These are phyloP conservation scores for Hypoxylon trugodes DNA, from an alignment of 495 filamentous ascomycete species.

Conservation along the genomic window DNA sequence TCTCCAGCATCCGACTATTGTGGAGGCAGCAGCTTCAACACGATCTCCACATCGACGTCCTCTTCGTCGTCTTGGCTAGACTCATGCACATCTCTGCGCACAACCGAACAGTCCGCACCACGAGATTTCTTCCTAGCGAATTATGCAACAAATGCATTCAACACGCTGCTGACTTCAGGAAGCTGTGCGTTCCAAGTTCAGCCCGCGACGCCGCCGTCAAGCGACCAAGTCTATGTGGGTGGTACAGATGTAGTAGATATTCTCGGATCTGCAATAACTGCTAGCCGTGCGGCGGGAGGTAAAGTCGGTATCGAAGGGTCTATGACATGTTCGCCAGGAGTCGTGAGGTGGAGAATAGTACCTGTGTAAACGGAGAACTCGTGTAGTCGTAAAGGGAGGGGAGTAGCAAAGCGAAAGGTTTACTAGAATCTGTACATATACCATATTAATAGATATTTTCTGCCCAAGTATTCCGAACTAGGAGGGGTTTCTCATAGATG, in stretches of 20 bases:
- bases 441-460: background rate
- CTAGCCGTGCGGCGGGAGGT: constrained; percentile 8
- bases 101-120: background rate
- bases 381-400: background rate
- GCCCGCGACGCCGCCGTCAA: constrained; percentile 30
- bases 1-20: constrained; percentile 24
- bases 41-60: background rate
- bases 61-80: constrained; percentile 25
- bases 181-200: constrained; percentile 22
- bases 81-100: constrained; percentile 14
- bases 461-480: background rate
- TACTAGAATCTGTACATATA: background rate
- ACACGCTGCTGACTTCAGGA: constrained; percentile 22
- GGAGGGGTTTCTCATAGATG: background rate
- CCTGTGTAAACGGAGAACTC: constrained; percentile 12
- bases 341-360: constrained; percentile 25
- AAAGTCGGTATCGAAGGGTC: constrained; percentile 21
- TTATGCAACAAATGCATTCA: constrained; percentile 29
- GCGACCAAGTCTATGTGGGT: constrained; percentile 31
- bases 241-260: constrained; percentile 25
- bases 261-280: constrained; percentile 11
- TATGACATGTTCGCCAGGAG: constrained; percentile 33
- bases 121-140: constrained; percentile 28
- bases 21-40: constrained; percentile 18
- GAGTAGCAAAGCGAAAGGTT: too few species aligned